Base-by-base conservation (phyloP, 768 basidiomycete species). In the Leccinum subtestaceum region DNA sequence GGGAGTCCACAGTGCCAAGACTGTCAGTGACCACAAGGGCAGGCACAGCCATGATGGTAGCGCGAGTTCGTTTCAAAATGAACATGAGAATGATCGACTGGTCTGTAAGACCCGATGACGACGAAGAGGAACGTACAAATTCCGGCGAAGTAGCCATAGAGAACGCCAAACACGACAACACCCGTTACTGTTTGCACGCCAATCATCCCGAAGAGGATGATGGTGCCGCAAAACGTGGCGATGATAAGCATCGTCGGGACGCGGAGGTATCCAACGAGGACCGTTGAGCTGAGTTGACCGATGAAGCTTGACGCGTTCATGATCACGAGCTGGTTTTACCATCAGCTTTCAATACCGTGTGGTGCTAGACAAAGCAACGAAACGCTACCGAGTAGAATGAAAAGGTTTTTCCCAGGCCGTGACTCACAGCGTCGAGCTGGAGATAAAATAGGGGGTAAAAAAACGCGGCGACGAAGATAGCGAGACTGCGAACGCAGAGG, bases 371-470 rank as follows among this genome's bases (percentile, higher is more conserved):
- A 36, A 34, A 53, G 29, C 27, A 40, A 12, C 5, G n/a, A 38
- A 21, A 70, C 76, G 43, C 65, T 72, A 85, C 85, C 45, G 78
- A 79, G 63, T 86, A 85, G 60, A 87, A 86, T 0, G 85, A 82
- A n/a, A 87, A 72, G 5, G 67, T 70, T 3, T 75, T 70, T 31
- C 74, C 70, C 17, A 84, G 70, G 1, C 78, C 79, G 49, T 82
- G 81, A 53, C 72, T 74, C 21, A 81, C 75, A 1, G 84, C 76
- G 48, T 82, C 76, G 15, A 86, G 72, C 61, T 87, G 86, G 23
- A 87, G 70, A 65, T 84, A 87, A 71, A 84, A 86, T 27, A 84
- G 72, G 1, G 84, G 83, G 57, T 80, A 82, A 63, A 79, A 85
- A 40, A 84, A 68, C 1, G 79, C 81, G 4, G 75, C 60, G 21